These are phyloP conservation scores for Entamoeba invadens DNA, from an alignment of 208 protist genomes.

Conservation along the genomic window DNA sequence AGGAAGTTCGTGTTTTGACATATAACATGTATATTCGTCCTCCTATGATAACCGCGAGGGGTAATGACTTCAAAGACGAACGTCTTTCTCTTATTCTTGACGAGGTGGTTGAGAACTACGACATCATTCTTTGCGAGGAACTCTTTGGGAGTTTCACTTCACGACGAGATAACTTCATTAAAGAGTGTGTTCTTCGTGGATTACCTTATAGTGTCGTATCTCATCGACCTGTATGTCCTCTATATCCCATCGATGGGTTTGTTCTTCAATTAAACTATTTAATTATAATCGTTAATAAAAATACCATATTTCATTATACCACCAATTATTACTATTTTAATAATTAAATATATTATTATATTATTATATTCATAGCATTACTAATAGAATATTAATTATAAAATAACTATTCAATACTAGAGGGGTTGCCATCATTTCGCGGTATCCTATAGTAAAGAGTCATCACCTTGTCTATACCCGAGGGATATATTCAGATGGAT, in stretches of 20 bases:
- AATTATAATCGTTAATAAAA: neutral
- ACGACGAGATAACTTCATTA: neutral
- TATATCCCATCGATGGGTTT: neutral
- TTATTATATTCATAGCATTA: too few species aligned
- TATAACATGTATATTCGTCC: neutral
- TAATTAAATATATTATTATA: too few species aligned
- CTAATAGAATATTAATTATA: too few species aligned
- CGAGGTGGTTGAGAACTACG: too few species aligned
- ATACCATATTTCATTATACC: neutral
- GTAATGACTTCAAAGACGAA: too few species aligned
- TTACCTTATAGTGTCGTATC: neutral
- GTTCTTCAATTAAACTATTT: neutral
- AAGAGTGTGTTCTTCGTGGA: neutral
- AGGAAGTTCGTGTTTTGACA: neutral
- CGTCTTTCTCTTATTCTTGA: too few species aligned
- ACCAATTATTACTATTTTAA: neutral
- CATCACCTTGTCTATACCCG: neutral
- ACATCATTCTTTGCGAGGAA: too few species aligned
- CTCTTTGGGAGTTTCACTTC: too few species aligned
- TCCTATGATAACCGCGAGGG: neutral
- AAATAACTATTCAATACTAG: too few species aligned
- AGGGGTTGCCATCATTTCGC: neutral
- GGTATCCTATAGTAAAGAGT: neutral
- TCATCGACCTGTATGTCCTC: neutral
- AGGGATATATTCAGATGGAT: neutral